Base-by-base conservation (phyloP, 108 stramenopile genomes). In the Chaetoceros tenuissimus region DNA sequence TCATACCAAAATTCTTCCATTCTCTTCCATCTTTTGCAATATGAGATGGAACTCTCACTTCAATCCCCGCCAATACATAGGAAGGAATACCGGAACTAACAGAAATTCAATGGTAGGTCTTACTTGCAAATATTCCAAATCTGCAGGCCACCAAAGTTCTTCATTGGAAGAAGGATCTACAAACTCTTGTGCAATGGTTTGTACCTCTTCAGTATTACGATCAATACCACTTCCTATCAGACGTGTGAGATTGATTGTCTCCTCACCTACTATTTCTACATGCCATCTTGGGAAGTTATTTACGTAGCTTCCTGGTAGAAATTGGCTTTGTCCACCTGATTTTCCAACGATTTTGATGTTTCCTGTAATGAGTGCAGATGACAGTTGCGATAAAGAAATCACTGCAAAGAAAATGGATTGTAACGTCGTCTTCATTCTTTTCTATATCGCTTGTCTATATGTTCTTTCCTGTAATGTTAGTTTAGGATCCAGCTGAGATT, bases 1-100 rank as follows among this genome's bases (percentile, higher is more conserved):
- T 69, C 58, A 72, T 40, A 24, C 75, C 75, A 19, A 68, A 69
- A 61, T 77, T 77, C 34, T 64, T 77, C 75, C 75, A 77, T 1
- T 66, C 66, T 17, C 16, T 48, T 2, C 54, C 55, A 18, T 59
- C 64, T 0, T 19, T 28, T 23, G 24, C 27, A 44, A 20, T 30
- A 1, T 57, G 21, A 20, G 51, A 31, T 2, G 75, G 75, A 18
- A 73, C 71, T 28, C 75, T 48, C 22, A 77, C 71, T 24, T 71
- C 68, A 18, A 77, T 22, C 2, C 75, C 75, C 43, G 63, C 58
- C n/a, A 59, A 59, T 16, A 59, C 60, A 55, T 72, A 73, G 13
- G 64, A 57, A 10, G 72, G 31, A 21, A 57, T 28, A 10, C 75
- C 75, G 8, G 48, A 28, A 28, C 48, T 47, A 20, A 77, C 55